Evolutionary conservation across 106 monocot genomes (phyloP).

Genomic region (Gastrodia elata): DNA sequence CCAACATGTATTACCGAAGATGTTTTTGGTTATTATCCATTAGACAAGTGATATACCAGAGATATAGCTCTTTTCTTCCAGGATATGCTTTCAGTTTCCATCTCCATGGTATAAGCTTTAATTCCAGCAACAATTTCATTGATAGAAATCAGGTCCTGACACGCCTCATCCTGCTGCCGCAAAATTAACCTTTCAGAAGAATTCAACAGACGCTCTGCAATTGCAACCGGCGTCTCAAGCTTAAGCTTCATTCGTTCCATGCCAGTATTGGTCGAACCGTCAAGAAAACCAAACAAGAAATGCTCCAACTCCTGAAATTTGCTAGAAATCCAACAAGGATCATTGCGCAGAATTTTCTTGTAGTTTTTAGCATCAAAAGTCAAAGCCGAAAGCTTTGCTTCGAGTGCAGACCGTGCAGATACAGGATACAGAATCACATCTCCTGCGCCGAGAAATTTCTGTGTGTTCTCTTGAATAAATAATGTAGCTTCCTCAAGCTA

Average conservation of each 20-base stretch:
- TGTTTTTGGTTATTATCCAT: neutral
- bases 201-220: constrained; percentile 61
- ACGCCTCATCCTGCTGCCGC: constrained; percentile 50
- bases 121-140: constrained; percentile 43
- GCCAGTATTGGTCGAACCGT: constrained; percentile 79
- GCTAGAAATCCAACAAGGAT: constrained; percentile 70
- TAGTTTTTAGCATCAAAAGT: constrained; percentile 15
- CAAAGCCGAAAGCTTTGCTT: constrained; percentile 62
- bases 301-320: constrained; percentile 71
- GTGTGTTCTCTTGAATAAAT: constrained; percentile 65
- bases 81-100: constrained; percentile 61
- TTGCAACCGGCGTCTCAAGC: constrained; percentile 75
- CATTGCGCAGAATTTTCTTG: constrained; percentile 29
- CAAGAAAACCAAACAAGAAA: constrained; percentile 73
- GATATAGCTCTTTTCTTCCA: constrained; percentile 58
- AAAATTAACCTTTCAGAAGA: constrained; percentile 53
- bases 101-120: constrained; percentile 44
- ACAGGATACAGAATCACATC: constrained; percentile 66
- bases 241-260: constrained; percentile 83
- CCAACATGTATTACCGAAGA: no score
- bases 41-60: constrained; percentile 34
- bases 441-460: constrained; percentile 61
- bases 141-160: constrained; percentile 46
- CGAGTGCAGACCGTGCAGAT: constrained; percentile 76
- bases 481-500: constrained; percentile 81